Evolutionary conservation across 2,329 filamentous ascomycete species (phyloP), one percentile per base, ranked within the genome.

Genomic region (Aschersonia sp.): DNA sequence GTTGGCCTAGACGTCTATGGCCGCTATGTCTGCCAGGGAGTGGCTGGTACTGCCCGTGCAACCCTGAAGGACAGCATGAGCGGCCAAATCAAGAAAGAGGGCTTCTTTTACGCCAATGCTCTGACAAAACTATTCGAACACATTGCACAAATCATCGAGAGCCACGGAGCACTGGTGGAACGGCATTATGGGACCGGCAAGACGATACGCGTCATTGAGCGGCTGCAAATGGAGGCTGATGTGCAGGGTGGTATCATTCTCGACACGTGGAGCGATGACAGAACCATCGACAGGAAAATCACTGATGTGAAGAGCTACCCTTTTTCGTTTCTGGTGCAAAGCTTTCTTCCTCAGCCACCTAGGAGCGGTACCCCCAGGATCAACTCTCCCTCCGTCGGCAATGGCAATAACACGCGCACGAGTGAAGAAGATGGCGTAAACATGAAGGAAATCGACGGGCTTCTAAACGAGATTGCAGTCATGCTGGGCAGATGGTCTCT

Each of bases 241-340:
- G 83, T 95, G 1, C 92, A 98, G 66, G 92, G 89, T 22, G 92
- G 92, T 53, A 95, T 97, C 55, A 82, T 98, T 49, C 71, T 98
- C 46, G 92, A 98, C 61, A 92, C 89, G 0, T 98, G 92, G 88
- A 83, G 81, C 48, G 92, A 98, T 53, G 90, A 97, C 59, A 77
- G 88, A 50, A 77, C 72, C 50, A 79, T 98, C 44, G 85, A 90
- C 59, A 79, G 90, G 56, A 87, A 84, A 59, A 71, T 98, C 51
- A 97, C 86, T 3, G 92, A 98, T 58, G 87, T 95, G 63, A 97
- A 94, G 67, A 95, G 89, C 48, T 98, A 98, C 60, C 89, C 92
- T 1, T 98, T 95, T 63, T 95, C 89, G 0, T 98, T 98, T 60
- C 69, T 98, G 43, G 89, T 97, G 0, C 89, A 95, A 65, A 95